Percentiles rank a stretch among this genome's conserved stretches.
phyloP scores from a whole-genome alignment of 2,329 filamentous ascomycete species.

The Fusarium miscanthi region DNA sequence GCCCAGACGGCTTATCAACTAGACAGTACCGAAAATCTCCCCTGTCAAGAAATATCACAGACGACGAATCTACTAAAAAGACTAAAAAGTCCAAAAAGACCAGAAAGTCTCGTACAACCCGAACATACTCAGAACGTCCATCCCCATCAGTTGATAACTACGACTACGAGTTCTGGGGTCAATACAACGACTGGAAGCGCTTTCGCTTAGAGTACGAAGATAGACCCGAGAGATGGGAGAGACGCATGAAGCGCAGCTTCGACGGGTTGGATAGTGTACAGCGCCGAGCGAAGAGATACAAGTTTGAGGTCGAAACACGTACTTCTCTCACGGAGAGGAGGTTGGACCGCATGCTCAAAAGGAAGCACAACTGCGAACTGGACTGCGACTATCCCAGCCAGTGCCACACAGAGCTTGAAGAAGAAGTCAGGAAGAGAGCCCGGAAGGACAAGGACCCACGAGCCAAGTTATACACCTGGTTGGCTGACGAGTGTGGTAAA shows the following conservation, averaged over 20 bases:
- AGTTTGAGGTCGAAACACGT: neutral
- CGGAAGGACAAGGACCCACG: neutral
- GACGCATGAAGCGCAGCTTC: neutral
- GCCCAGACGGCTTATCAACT: neutral
- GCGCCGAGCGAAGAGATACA: neutral
- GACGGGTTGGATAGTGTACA: neutral
- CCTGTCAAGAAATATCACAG: neutral
- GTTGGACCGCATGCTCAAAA: neutral
- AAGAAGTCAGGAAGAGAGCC: neutral
- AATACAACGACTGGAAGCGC: constrained; percentile 47
- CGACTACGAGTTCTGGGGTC: constrained; percentile 50
- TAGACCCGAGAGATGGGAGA: constrained; percentile 10
- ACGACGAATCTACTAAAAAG: neutral
- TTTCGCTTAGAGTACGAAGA: neutral
- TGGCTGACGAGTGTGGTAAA: too few species aligned
- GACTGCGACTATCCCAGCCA: constrained; percentile 44
- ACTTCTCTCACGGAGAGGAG: neutral
- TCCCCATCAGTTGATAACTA: constrained; percentile 11
- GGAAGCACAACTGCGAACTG: constrained; percentile 30
- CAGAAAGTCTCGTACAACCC: neutral
- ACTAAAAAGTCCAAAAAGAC: neutral
- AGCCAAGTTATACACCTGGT: too few species aligned
- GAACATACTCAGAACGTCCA: neutral
- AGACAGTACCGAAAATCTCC: neutral
- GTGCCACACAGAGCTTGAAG: constrained; percentile 26